Conservation (phyloP, 192 early-diverging fungal species). For the Pilobolus umbonatus region DNA sequence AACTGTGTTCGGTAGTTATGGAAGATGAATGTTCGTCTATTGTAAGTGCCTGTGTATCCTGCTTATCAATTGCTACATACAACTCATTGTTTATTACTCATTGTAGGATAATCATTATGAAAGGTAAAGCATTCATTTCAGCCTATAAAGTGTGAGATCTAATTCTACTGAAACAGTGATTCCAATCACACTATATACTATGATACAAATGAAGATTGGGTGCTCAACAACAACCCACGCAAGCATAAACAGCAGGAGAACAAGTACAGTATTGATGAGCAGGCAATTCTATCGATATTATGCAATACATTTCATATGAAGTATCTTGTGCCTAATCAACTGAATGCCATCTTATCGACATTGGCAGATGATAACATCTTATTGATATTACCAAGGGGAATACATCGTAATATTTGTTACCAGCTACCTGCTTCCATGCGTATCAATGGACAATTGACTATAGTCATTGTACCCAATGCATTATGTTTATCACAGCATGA, state of each 20-base stretch:
- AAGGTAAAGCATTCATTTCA: too few relatives aligned
- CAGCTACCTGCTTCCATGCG: not conserved
- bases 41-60: too few relatives aligned
- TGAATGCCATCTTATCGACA: not conserved
- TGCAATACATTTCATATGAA: not conserved
- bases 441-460: not conserved
- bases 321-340: not conserved
- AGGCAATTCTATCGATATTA: not conserved
- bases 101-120: too few relatives aligned
- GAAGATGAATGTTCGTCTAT: too few relatives aligned
- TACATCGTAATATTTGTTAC: not conserved
- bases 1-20: too few relatives aligned
- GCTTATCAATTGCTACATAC: too few relatives aligned
- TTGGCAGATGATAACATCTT: not conserved
- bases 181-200: not conserved
- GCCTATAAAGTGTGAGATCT: too few relatives aligned
- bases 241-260: not conserved
- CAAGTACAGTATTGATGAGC: too few relatives aligned
- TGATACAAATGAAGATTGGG: not conserved
- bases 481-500: not conserved
- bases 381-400: not conserved
- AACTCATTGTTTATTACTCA: too few relatives aligned
- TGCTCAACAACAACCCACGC: not conserved
- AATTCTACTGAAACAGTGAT: too few relatives aligned
- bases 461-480: not conserved